phyloP scores from a whole-genome alignment of 441 rosid genomes.

The Flueggea neowawraea region DNA sequence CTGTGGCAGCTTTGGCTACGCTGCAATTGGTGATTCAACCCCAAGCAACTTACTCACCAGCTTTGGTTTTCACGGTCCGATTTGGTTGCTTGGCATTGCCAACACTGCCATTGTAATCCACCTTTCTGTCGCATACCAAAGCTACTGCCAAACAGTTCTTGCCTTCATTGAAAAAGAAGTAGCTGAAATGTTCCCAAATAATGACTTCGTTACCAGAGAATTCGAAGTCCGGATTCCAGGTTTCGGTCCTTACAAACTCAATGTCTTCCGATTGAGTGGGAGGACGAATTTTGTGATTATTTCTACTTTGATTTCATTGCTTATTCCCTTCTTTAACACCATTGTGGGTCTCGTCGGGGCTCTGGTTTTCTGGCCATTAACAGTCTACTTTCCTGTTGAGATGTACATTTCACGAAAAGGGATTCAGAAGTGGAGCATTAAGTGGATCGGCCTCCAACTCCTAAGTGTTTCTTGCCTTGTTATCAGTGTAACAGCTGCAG shows the following conservation, averaged over 20 bases:
- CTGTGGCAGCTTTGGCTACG: slow-evolving; percentile 64
- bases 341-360: slow-evolving; percentile 60
- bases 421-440: slow-evolving; percentile 48
- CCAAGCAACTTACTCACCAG: slow-evolving; percentile 60
- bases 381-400: slow-evolving; percentile 62
- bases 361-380: slow-evolving; percentile 54
- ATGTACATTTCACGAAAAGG: slow-evolving; percentile 54
- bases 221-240: slow-evolving; percentile 35
- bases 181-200: slow-evolving; percentile 27
- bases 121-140: slow-evolving; percentile 61
- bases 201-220: slow-evolving; percentile 37
- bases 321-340: slow-evolving; percentile 57
- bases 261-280: slow-evolving; percentile 39
- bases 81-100: slow-evolving; percentile 62
- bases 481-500: slow-evolving; percentile 46
- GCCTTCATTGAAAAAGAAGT: slow-evolving; percentile 49
- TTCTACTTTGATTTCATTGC: slow-evolving; percentile 57
- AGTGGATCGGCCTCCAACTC: slow-evolving; percentile 49
- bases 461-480: slow-evolving; percentile 46
- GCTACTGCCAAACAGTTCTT: slow-evolving; percentile 57
- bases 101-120: slow-evolving; percentile 60
- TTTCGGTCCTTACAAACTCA: slow-evolving; percentile 31
- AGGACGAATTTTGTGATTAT: slow-evolving; percentile 52
- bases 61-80: slow-evolving; percentile 53
- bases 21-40: slow-evolving; percentile 55